Evolutionary conservation across 306 rosid species (phyloP).

Genomic region (Rubus idaeus): DNA sequence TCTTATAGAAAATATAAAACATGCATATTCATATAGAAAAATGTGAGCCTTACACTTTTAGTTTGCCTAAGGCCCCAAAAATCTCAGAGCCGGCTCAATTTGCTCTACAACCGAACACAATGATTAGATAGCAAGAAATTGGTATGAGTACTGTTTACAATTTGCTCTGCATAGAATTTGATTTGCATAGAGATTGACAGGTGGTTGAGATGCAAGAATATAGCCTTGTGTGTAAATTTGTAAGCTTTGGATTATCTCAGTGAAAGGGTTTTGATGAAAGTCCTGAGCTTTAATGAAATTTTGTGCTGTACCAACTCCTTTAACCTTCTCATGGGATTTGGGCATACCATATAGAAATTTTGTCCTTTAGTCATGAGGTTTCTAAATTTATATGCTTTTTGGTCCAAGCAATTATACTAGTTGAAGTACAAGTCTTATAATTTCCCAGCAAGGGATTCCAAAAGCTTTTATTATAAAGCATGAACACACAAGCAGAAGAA

Average conservation of each 20-base stretch:
- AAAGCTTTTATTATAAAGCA: slow-evolving; percentile 12
- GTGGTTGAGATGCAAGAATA: neutral
- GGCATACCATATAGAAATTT: neutral
- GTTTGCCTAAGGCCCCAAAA: no score
- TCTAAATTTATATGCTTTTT: no score
- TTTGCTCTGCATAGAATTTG: neutral
- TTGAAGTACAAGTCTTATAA: neutral
- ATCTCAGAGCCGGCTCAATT: neutral
- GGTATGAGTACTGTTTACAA: neutral
- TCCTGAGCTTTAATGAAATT: neutral
- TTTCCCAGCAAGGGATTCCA: slow-evolving; percentile 11
- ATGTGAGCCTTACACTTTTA: no score
- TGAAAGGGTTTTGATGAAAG: neutral
- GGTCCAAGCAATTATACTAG: neutral
- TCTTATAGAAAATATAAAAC: no score
- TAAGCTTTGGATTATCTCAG: neutral
- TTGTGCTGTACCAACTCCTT: neutral
- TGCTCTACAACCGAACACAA: neutral
- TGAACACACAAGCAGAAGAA: slow-evolving; percentile 26
- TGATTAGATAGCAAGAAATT: neutral
- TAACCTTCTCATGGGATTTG: neutral
- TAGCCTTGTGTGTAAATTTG: no score
- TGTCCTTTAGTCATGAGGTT: neutral
- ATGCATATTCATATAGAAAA: no score
- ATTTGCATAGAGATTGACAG: neutral